These are phyloP conservation scores for Aspergillus ochraceoroseus DNA, from an alignment of 2,329 filamentous ascomycete genomes.

Conservation along the genomic window DNA sequence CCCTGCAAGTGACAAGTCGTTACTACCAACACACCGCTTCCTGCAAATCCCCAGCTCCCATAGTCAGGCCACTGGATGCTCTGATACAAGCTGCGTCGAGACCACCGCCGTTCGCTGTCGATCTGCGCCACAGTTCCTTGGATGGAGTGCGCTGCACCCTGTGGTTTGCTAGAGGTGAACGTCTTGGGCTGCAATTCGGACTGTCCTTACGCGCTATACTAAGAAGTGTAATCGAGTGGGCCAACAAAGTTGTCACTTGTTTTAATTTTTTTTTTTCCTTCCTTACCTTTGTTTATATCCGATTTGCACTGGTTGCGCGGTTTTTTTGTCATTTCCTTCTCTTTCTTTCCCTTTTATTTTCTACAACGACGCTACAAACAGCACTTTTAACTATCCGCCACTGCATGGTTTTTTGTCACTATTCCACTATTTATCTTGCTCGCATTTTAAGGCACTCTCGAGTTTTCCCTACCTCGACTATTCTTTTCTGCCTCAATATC, in stretches of 20 bases:
- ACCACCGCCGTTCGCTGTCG: slow-evolving; percentile 4
- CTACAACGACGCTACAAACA: no score
- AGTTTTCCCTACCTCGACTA: no score
- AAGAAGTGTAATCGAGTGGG: slow-evolving; percentile 1
- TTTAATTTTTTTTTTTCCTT: no score
- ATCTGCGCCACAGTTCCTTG: slow-evolving; percentile 13
- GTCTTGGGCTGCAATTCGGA: slow-evolving; percentile 15
- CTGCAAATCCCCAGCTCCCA: slow-evolving; percentile 6
- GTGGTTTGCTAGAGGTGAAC: slow-evolving; percentile 13
- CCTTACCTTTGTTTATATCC: background rate
- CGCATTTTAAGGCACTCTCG: no score
- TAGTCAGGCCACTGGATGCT: slow-evolving; percentile 18
- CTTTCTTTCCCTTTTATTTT: no score
- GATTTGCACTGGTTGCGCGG: background rate
- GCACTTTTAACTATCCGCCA: no score
- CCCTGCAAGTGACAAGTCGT: slow-evolving; percentile 5
- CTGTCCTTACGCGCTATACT: slow-evolving; percentile 5
- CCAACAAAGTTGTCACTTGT: no score
- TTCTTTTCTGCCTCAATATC: no score
- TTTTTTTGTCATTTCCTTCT: slow-evolving; percentile 1
- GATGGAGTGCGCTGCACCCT: slow-evolving; percentile 15
- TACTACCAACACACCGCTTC: slow-evolving; percentile 18
- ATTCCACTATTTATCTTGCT: background rate
- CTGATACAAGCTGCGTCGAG: slow-evolving; percentile 14
- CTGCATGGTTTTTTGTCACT: background rate